Base-by-base conservation (phyloP, 2,329 filamentous ascomycete species). In the Ophiostoma montium region DNA sequence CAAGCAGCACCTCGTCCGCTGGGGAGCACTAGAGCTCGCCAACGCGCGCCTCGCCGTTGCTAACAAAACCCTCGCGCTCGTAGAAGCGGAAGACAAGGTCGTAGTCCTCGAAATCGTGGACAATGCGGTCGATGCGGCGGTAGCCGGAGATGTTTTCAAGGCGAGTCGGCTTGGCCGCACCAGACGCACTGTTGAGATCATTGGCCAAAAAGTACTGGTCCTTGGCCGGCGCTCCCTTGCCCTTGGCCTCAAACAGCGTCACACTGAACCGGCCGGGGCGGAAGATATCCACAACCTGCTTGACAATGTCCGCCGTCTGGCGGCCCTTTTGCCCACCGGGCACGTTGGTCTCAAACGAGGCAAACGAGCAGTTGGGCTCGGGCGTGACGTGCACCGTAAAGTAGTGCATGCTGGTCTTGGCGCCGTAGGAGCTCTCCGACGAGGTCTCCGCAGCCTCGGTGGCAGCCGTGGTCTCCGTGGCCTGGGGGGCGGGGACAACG, bases 341-440 rank as follows among this genome's bases (percentile, higher is more conserved):
- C 4, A 98, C 90, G 58, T 96, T 98, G 57, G 92, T 96, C 72
- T 98, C 92, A 62, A 98, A 98, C 2, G 88, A 95, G 33, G 92
- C 92, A 64, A 94, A 98, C 5, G 89, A 95, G 71, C 90, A 98
- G 60, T 95, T 81, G 13, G 90, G 87, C 72, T 98, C 92, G 0
- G 92, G 92, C 0, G 92, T 98, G 56, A 98, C 92, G 62, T 98
- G 92, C 21, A 98, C 92, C 1, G 90, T 98, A 68, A 95, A 98
- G 70, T 98, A 98, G 67, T 96, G 88, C 23, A 47, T 47, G 30
- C 48, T 31, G 19, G 36, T 7, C 16, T 27, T 3, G 45, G 36
- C 9, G 38, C 32, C 71, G 52, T 66, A 65, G 46, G 23, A 63
- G 61, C 52, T 71, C 67, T 62, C 68, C 46, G 58, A 61, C 56